Evolutionary conservation across 495 filamentous ascomycete genomes (phyloP), one percentile per base, ranked within the genome.

Genomic region (Collariella sp.): DNA sequence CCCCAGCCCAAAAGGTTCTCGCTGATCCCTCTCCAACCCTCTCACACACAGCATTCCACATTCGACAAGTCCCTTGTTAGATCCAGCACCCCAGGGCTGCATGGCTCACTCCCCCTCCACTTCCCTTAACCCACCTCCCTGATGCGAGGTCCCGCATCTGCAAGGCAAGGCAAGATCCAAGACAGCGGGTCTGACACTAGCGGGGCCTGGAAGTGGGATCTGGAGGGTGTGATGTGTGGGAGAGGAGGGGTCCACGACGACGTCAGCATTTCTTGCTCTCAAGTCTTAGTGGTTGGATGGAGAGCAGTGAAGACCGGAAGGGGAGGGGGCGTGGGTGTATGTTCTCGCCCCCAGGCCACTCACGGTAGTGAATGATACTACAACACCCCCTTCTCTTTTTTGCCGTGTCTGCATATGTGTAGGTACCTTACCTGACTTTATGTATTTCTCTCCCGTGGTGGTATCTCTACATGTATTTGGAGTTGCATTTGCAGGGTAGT

Each of bases 131-230:
- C 15, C 19, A 9, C 44, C 29, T 31, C 44, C 36, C 34, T 20
- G 15, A 33, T 46, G 43, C 52, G 26, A 39, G 35, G 18, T 42
- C 35, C 45, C 52, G 34, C 52, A 40, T 54, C 33, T 48, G 52
- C 52, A 29, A 55, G 26, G 26, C 26, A 9, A 31, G 26, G 26
- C 26, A 9, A 31, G 52, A 55, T 55, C 52, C 43, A 15, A 46
- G 33, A 20, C 43, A 46, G 34, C 52, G 13, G 47, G 47, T 31
- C 35, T 40, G 45, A 40, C 40, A 39, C 40, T 36, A 13, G n/a
- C 15, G 33, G 1, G 31, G 24, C 42, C 3, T 7, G 12, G 10
- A 5, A 6, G 13, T n/a, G n/a, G 42, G 12, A 34, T 34, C 12
- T 6, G 11, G 15, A 13, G n/a, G 19, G 23, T 36, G 48, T 42